These are phyloP conservation scores for Xanthoparmelia taractica DNA, from an alignment of 495 filamentous ascomycete species.

Conservation along the genomic window DNA sequence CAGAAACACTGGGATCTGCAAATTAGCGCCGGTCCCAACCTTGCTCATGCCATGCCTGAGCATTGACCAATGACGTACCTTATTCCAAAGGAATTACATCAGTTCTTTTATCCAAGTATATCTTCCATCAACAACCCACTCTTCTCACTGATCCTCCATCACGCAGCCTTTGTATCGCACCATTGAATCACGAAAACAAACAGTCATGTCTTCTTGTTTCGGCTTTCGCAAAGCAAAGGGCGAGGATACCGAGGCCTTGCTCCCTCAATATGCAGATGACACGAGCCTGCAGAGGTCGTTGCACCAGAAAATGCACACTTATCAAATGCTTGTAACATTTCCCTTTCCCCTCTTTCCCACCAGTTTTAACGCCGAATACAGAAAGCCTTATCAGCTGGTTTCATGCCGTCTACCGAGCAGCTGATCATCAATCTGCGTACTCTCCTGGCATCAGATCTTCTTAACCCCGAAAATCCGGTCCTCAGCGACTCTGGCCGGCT, in stretches of 20 bases:
- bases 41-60: neutral
- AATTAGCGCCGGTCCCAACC: constrained; percentile 2
- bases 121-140: neutral
- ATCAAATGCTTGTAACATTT: constrained; percentile 62
- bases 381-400: constrained; percentile 71
- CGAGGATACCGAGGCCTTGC: constrained; percentile 64
- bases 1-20: neutral
- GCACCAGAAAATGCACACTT: constrained; percentile 82
- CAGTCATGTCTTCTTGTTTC: constrained; percentile 48
- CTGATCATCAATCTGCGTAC: constrained; percentile 72
- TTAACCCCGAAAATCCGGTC: constrained; percentile 68
- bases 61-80: neutral
- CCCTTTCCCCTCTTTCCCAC: neutral
- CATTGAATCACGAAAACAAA: neutral
- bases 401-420: constrained; percentile 88
- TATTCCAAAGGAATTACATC: too few species aligned
- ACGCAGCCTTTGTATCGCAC: too few species aligned
- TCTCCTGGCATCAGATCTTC: constrained; percentile 64
- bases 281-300: constrained; percentile 67
- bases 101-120: too few species aligned
- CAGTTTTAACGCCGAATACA: neutral
- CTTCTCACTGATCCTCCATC: neutral
- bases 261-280: constrained; percentile 78
- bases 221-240: constrained; percentile 39
- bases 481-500: constrained; percentile 69